These are phyloP conservation scores for Ogataea corticis DNA, from an alignment of 805 yeast species.

Conservation along the genomic window DNA sequence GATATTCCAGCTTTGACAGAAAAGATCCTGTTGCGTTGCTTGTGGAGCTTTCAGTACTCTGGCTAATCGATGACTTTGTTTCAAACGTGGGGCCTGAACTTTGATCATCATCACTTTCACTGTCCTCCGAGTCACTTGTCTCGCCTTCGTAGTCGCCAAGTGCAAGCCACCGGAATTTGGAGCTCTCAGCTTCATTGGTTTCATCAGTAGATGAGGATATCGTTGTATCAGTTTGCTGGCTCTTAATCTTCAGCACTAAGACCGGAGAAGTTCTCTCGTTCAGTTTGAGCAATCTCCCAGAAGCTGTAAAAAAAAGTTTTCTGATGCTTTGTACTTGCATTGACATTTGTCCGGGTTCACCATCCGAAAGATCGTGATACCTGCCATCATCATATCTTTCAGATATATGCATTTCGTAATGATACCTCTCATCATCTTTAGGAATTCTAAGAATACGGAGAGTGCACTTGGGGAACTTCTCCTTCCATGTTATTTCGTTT, in stretches of 20 bases:
- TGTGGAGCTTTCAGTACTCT: neutral
- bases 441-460: conserved; percentile 41
- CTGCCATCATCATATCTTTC: conserved; percentile 72
- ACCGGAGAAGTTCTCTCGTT: conserved; percentile 68
- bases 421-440: conserved; percentile 28
- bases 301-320: conserved; percentile 65
- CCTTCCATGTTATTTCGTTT: conserved; percentile 66
- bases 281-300: conserved; percentile 62
- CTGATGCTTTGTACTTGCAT: conserved; percentile 44
- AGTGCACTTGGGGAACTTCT: conserved; percentile 59
- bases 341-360: conserved; percentile 35
- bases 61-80: neutral
- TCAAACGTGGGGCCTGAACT: conserved; percentile 9
- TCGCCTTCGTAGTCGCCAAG: conserved; percentile 40
- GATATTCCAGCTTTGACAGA: conserved; percentile 63
- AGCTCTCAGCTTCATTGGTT: conserved; percentile 9
- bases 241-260: conserved; percentile 54
- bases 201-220: conserved; percentile 12
- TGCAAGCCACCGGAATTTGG: conserved; percentile 49
- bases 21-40: conserved; percentile 9
- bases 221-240: conserved; percentile 21
- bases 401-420: conserved; percentile 46
- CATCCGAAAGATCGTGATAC: conserved; percentile 62
- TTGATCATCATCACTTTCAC: conserved; percentile 10
- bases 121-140: conserved; percentile 8